phyloP scores from a whole-genome alignment of 345 rosid species.

The Eucalyptus grandis region DNA sequence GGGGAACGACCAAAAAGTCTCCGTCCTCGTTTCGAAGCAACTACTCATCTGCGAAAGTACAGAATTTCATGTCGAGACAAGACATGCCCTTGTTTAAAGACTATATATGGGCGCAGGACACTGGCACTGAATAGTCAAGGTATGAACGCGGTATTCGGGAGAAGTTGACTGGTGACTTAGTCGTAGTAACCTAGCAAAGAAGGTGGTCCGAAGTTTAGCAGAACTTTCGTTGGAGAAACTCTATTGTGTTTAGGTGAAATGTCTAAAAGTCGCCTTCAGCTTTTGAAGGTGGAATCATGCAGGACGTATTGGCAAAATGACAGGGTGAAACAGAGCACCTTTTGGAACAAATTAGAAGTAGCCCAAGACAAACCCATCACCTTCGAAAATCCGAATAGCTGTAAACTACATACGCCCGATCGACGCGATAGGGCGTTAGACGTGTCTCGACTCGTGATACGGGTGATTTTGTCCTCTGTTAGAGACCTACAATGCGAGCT shows the following conservation, averaged over 20 bases:
- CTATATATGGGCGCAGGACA: not conserved
- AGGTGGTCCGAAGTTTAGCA: not conserved
- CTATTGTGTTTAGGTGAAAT: not conserved
- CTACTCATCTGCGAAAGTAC: not conserved
- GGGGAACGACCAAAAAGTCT: not conserved
- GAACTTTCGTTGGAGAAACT: not conserved
- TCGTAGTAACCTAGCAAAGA: not conserved
- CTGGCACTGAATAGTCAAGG: not conserved
- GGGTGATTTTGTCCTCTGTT: not conserved
- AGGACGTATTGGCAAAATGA: not conserved
- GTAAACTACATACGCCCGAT: not conserved
- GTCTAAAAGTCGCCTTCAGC: not conserved
- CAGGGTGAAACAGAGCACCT: not conserved
- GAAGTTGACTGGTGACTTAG: not conserved
- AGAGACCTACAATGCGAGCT: not conserved
- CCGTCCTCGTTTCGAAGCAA: not conserved
- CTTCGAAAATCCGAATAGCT: not conserved
- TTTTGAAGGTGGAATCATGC: not conserved
- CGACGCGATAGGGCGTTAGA: not conserved
- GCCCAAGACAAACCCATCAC: not conserved
- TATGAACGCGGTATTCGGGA: not conserved
- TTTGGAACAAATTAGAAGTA: not conserved
- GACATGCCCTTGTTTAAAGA: not conserved
- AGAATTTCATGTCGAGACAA: not conserved
- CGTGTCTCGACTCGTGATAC: not conserved